A percentile compares a stretch with the other conserved stretches of the same genome.
phyloP scores from a whole-genome alignment of 495 filamentous ascomycete species.

The Glutinoglossum americanum region DNA sequence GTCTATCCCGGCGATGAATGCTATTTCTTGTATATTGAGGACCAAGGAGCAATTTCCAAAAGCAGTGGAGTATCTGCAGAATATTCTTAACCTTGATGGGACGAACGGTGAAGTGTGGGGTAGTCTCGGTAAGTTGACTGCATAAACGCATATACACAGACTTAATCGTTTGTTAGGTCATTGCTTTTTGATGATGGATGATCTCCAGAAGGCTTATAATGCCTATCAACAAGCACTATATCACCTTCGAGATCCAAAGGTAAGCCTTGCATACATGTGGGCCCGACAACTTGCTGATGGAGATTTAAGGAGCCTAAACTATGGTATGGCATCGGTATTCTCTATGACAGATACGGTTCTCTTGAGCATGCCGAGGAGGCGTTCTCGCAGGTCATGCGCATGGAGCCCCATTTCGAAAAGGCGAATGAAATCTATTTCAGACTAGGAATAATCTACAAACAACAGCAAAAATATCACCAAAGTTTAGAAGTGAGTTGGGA shows the following conservation, averaged over 20 bases:
- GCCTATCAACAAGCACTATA: conserved; percentile 93
- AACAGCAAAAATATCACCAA: conserved; percentile 81
- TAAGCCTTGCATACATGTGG: conserved; percentile 19
- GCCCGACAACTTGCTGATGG: not conserved
- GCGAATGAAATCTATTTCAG: conserved; percentile 99
- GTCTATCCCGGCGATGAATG: conserved; percentile 85
- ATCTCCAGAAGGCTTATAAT: conserved; percentile 91
- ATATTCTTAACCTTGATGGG: conserved; percentile 72
- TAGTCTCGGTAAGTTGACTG: conserved; percentile 44
- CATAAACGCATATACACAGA: not conserved
- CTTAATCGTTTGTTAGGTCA: conserved; percentile 33
- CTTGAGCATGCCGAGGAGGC: conserved; percentile 96
- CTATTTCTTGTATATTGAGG: conserved; percentile 74
- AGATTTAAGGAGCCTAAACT: conserved; percentile 84
- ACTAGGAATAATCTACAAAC: conserved; percentile 97
- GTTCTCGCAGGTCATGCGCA: conserved; percentile 96
- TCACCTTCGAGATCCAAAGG: conserved; percentile 86
- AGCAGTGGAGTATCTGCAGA: conserved; percentile 80
- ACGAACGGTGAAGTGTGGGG: conserved; percentile 94
- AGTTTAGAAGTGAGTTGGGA: conserved; percentile 60
- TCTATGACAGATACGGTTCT: conserved; percentile 93
- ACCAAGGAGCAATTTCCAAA: conserved; percentile 85
- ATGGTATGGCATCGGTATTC: conserved; percentile 97
- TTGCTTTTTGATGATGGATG: conserved; percentile 98
- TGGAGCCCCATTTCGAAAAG: conserved; percentile 97